Evolutionary conservation across 2,329 filamentous ascomycete species (phyloP).

Genomic region (Seiridium cupressi): DNA sequence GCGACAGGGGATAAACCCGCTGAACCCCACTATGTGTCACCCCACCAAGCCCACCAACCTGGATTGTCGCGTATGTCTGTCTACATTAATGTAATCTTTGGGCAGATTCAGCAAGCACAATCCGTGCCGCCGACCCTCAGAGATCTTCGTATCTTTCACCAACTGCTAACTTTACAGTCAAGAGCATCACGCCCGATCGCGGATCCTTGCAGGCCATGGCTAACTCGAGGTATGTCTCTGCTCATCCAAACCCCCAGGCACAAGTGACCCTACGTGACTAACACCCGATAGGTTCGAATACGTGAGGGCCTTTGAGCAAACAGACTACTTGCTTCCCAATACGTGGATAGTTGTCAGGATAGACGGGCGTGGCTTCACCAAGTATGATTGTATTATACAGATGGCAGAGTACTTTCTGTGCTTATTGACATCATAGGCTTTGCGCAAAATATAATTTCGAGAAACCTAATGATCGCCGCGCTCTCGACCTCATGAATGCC

Average conservation of each 20-base stretch:
- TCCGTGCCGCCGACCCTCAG: too few relatives aligned
- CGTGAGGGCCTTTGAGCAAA: slow-evolving; percentile 83
- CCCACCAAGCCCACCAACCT: slow-evolving; percentile 4
- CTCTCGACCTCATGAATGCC: slow-evolving; percentile 90
- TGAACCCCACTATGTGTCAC: slow-evolving; percentile 7
- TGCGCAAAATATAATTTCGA: slow-evolving; percentile 79
- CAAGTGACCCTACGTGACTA: slow-evolving; percentile 10
- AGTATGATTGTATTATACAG: slow-evolving; percentile 48
- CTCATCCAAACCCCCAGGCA: background rate
- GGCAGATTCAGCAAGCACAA: too few relatives aligned
- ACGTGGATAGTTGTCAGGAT: slow-evolving; percentile 96
- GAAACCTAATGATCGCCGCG: slow-evolving; percentile 89
- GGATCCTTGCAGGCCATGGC: slow-evolving; percentile 37
- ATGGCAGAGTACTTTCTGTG: background rate
- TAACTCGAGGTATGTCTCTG: slow-evolving; percentile 47
- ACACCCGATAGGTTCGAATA: slow-evolving; percentile 75
- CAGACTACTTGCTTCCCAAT: slow-evolving; percentile 77
- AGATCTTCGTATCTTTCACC: too few relatives aligned
- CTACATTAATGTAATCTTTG: too few relatives aligned
- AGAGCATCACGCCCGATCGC: too few relatives aligned
- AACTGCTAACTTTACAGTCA: too few relatives aligned
- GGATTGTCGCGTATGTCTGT: background rate
- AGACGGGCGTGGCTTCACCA: slow-evolving; percentile 92
- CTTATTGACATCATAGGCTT: slow-evolving; percentile 4
- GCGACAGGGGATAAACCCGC: slow-evolving; percentile 6